Evolutionary conservation across 176 grass and related monocot genomes (phyloP).

Genomic region (Phyllostachys edulis): DNA sequence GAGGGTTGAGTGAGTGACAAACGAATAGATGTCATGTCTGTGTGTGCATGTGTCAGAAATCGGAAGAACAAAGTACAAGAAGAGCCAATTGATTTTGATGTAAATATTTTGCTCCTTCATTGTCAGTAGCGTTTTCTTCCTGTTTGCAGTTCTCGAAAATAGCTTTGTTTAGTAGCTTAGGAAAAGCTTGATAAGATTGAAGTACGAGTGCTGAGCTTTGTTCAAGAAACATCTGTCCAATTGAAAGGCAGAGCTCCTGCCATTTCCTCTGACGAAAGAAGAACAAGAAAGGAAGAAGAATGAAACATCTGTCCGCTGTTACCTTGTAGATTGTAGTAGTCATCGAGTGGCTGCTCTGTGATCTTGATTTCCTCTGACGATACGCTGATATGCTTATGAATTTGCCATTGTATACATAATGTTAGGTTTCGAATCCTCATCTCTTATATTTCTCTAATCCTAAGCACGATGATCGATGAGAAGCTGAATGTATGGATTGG

Average conservation of each 20-base stretch:
- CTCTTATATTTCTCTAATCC: neutral
- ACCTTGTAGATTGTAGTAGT: neutral
- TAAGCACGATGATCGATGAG: neutral
- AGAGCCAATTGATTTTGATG: constrained; percentile 1
- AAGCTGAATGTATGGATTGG: neutral
- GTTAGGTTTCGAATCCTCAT: neutral
- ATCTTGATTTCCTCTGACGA: neutral
- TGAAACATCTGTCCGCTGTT: neutral
- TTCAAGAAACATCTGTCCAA: neutral
- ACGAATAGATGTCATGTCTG: neutral
- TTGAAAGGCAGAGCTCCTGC: no score
- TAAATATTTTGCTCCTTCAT: neutral
- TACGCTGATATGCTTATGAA: neutral
- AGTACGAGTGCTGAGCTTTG: neutral
- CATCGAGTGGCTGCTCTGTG: neutral
- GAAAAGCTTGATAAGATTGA: neutral
- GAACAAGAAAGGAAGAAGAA: no score
- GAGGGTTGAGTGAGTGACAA: neutral
- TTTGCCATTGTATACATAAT: neutral
- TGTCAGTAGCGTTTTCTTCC: neutral
- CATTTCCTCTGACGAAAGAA: no score
- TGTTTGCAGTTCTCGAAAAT: neutral
- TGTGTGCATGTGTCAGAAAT: neutral
- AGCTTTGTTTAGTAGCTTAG: neutral
- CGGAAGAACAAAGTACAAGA: neutral